Percentiles rank a stretch among this genome's conserved stretches.
Evolutionary conservation across 164 flowering plant genomes (phyloP).

Genomic region (Akebia trifoliata): DNA sequence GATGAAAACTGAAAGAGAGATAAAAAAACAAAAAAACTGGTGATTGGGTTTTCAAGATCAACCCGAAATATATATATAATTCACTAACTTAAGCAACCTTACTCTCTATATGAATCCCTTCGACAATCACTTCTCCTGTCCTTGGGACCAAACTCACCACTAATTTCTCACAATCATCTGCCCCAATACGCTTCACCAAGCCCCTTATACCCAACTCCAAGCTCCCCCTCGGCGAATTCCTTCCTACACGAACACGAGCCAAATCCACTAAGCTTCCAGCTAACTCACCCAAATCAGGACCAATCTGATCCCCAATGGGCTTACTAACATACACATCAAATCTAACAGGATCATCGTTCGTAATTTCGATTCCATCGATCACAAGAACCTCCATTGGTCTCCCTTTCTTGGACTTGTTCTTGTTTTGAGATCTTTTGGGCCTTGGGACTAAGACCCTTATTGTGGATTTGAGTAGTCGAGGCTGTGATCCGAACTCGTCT

Average conservation of each 20-base stretch:
- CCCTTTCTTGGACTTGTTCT: not conserved
- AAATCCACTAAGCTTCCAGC: slow-evolving; percentile 14
- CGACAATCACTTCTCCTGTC: not conserved
- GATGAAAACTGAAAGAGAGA: too few species aligned
- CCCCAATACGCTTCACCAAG: slow-evolving; percentile 9
- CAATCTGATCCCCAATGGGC: slow-evolving; percentile 4
- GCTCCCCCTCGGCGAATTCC: not conserved
- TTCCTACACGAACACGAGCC: slow-evolving; percentile 1
- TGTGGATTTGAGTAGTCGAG: not conserved
- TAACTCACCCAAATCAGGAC: slow-evolving; percentile 10
- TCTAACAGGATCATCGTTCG: not conserved
- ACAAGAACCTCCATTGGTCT: not conserved
- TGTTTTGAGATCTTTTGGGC: slow-evolving; percentile 7
- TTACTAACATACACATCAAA: slow-evolving; percentile 13
- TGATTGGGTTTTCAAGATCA: too few species aligned
- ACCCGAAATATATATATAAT: too few species aligned
- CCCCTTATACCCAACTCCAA: slow-evolving; percentile 5
- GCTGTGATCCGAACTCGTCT: slow-evolving; percentile 7
- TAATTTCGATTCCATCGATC: slow-evolving; percentile 1
- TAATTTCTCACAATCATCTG: not conserved
- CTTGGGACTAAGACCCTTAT: slow-evolving; percentile 9
- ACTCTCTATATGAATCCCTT: slow-evolving; percentile 3
- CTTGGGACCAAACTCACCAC: slow-evolving; percentile 13
- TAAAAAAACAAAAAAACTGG: too few species aligned
- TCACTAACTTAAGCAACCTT: too few species aligned